Conservation (phyloP, 176 grass and related monocot genomes). For the Oryza meridionalis region DNA sequence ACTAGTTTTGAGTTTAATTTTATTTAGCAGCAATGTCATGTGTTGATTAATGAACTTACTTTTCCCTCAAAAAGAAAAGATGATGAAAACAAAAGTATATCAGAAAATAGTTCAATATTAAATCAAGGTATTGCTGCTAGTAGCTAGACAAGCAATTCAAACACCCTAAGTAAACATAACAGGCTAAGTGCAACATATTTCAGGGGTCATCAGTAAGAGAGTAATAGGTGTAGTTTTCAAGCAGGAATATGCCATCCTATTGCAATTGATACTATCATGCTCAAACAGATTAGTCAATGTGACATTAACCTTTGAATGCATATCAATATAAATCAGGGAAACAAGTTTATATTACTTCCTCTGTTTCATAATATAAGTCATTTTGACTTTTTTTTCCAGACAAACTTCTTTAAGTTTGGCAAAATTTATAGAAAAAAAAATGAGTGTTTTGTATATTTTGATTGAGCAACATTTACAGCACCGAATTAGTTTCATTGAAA, state of each 20-base stretch:
- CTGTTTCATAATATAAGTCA: too few relatives aligned
- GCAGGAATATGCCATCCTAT: neutral
- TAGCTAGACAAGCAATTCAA: neutral
- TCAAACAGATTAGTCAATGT: neutral
- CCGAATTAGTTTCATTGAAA: too few relatives aligned
- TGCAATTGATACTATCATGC: constrained; percentile 11
- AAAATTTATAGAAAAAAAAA: too few relatives aligned
- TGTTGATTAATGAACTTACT: neutral
- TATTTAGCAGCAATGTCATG: neutral
- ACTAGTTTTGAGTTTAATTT: neutral
- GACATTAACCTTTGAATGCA: constrained; percentile 16
- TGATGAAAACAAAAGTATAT: neutral
- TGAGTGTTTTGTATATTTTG: too few relatives aligned
- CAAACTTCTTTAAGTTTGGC: too few relatives aligned
- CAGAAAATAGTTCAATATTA: constrained; percentile 15
- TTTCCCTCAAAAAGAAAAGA: neutral
- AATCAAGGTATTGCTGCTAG: neutral
- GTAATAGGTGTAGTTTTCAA: neutral
- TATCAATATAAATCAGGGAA: neutral
- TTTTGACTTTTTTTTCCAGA: too few relatives aligned
- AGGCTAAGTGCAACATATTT: neutral
- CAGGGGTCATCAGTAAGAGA: neutral
- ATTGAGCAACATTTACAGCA: too few relatives aligned
- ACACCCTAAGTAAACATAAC: neutral
- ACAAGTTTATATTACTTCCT: too few relatives aligned